Evolutionary conservation across 192 early-diverging fungal species (phyloP).

Genomic region (Coemansia sp.): DNA sequence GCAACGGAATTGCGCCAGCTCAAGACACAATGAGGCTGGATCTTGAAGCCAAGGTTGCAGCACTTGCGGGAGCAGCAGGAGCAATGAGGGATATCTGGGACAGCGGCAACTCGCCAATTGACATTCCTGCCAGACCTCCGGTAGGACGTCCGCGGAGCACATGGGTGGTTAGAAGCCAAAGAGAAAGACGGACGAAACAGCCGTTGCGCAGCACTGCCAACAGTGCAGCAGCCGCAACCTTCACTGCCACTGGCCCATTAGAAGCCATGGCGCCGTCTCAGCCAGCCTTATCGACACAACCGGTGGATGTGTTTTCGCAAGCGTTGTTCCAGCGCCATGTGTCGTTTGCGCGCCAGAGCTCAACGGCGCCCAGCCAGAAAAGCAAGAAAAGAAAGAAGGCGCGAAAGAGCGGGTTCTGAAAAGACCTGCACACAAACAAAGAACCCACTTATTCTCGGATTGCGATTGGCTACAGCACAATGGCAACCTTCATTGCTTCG

Average conservation of each 20-base stretch:
- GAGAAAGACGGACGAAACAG: not conserved
- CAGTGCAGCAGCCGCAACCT: not conserved
- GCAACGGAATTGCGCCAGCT: not conserved
- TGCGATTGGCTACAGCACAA: not conserved
- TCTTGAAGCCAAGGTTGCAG: not conserved
- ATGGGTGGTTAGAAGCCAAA: constrained; percentile 2
- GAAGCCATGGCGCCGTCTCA: not conserved
- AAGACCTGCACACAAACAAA: not conserved
- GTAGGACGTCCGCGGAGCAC: not conserved
- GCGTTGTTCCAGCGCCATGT: constrained; percentile 4
- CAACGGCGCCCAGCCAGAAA: constrained; percentile 3
- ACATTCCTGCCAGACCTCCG: not conserved
- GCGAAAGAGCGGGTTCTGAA: constrained; percentile 40
- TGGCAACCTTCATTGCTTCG: no score
- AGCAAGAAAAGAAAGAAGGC: constrained; percentile 31
- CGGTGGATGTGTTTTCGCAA: constrained; percentile 16
- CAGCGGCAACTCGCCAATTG: not conserved
- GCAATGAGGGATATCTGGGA: not conserved
- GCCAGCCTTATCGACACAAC: not conserved
- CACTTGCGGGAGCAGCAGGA: not conserved
- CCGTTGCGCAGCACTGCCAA: not conserved
- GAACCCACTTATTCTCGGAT: not conserved
- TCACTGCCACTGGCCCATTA: not conserved
- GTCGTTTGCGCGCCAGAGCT: not conserved
- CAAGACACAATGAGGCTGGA: not conserved